phyloP scores from a whole-genome alignment of 2,329 filamentous ascomycete species.

The Paraphaeosphaeria sporulosa region DNA sequence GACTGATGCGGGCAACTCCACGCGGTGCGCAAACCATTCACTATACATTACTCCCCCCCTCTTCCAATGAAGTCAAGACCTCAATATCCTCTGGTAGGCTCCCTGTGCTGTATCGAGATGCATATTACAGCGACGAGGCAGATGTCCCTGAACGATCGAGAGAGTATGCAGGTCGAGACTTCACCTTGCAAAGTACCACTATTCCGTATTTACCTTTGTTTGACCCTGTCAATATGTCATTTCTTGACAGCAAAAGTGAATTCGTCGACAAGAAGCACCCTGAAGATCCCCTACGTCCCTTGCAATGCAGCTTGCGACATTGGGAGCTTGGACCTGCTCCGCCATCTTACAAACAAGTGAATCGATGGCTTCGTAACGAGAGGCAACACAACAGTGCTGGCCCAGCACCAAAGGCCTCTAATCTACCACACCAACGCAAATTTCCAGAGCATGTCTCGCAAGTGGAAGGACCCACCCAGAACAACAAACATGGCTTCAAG shows the following conservation, averaged over 20 bases:
- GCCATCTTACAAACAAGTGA: slow-evolving; percentile 74
- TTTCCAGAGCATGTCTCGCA: slow-evolving; percentile 69
- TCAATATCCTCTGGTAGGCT: slow-evolving; percentile 66
- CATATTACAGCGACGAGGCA: slow-evolving; percentile 82
- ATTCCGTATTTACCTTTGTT: slow-evolving; percentile 84
- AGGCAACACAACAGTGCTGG: slow-evolving; percentile 23
- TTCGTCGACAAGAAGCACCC: slow-evolving; percentile 60
- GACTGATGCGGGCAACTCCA: slow-evolving; percentile 28
- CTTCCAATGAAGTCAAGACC: slow-evolving; percentile 55
- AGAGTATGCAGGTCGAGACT: slow-evolving; percentile 89
- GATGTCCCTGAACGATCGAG: slow-evolving; percentile 80
- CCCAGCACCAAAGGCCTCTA: slow-evolving; percentile 11
- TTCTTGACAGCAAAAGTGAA: slow-evolving; percentile 64
- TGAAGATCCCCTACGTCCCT: slow-evolving; percentile 60
- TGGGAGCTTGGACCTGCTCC: slow-evolving; percentile 82
- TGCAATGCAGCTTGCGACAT: slow-evolving; percentile 67
- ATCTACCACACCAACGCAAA: slow-evolving; percentile 23
- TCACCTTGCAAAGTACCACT: slow-evolving; percentile 76
- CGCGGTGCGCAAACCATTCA: slow-evolving; percentile 37
- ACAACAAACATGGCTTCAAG: slow-evolving; percentile 81
- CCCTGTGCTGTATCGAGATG: slow-evolving; percentile 81
- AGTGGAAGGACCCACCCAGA: slow-evolving; percentile 87
- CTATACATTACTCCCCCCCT: slow-evolving; percentile 52
- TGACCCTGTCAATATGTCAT: slow-evolving; percentile 66
- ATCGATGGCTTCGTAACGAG: slow-evolving; percentile 67